These are phyloP conservation scores for Kwoniella sp. DNA, from an alignment of 768 basidiomycete species.

Conservation along the genomic window DNA sequence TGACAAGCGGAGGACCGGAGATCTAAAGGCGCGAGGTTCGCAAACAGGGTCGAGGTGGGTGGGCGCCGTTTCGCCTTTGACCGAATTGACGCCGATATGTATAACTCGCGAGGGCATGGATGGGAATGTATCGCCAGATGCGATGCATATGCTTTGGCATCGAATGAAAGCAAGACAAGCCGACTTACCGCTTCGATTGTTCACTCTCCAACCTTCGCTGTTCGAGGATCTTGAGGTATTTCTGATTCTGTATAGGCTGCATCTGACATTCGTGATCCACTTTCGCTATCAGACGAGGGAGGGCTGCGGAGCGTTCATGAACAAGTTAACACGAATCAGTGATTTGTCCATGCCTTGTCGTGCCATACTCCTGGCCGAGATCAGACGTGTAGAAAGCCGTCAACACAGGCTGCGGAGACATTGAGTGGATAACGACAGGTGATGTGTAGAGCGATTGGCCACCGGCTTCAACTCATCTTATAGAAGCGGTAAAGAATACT, in stretches of 20 bases:
- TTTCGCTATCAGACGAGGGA: constrained; percentile 38
- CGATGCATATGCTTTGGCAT: too few species aligned
- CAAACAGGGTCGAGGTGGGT: too few species aligned
- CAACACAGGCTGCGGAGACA: neutral
- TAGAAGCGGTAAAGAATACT: too few species aligned
- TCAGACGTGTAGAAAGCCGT: constrained; percentile 4
- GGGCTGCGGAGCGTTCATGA: too few species aligned
- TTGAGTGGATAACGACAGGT: too few species aligned
- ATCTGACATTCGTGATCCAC: constrained; percentile 47
- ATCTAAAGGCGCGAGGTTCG: too few species aligned
- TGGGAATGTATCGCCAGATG: neutral
- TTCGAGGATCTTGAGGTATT: constrained; percentile 37
- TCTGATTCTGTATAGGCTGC: constrained; percentile 31
- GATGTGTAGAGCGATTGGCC: too few species aligned
- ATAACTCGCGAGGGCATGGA: too few species aligned
- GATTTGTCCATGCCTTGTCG: neutral
- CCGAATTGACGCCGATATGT: too few species aligned
- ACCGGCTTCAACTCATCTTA: neutral
- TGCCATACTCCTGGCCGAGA: neutral
- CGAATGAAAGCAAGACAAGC: neutral
- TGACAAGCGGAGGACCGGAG: neutral
- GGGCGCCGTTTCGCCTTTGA: too few species aligned
- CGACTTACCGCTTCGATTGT: constrained; percentile 35
- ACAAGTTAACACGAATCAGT: neutral
- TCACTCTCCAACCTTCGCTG: constrained; percentile 38